Conservation (phyloP, 345 rosid genomes). For the Bruguiera gymnorhiza region DNA sequence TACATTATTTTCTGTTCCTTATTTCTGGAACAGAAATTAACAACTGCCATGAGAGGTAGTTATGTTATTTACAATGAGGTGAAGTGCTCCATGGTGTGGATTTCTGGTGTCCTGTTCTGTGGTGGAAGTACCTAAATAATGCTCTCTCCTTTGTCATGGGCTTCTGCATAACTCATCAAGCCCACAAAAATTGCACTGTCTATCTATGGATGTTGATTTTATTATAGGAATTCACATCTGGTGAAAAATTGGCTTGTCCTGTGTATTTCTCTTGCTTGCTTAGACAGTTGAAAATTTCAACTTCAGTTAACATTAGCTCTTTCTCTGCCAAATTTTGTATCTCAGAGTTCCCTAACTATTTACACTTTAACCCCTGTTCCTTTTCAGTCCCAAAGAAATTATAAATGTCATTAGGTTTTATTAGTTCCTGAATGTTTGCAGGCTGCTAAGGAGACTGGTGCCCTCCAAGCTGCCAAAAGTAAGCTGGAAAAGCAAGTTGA, state of each 20-base stretch:
- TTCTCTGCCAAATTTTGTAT: not conserved
- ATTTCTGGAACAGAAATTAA: no score
- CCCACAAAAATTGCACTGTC: no score
- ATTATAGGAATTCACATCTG: not conserved
- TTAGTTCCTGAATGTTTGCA: slow-evolving; percentile 24
- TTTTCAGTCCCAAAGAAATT: not conserved
- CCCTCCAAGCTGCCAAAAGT: slow-evolving; percentile 93
- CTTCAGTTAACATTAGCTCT: not conserved
- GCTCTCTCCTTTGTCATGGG: not conserved
- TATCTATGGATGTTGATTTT: no score
- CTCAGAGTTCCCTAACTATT: not conserved
- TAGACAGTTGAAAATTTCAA: not conserved
- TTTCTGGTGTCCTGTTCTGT: not conserved
- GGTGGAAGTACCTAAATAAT: not conserved
- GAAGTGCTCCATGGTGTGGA: not conserved
- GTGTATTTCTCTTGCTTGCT: not conserved
- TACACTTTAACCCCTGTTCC: not conserved
- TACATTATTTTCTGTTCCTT: no score
- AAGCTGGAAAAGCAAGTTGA: slow-evolving; percentile 97
- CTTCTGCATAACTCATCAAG: not conserved
- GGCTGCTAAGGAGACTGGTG: slow-evolving; percentile 99
- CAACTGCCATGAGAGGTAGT: no score
- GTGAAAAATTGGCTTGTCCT: not conserved
- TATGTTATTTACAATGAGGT: no score
- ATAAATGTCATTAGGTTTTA: not conserved